phyloP scores from a whole-genome alignment of 2,329 filamentous ascomycete genomes.

The Nigrospora osmanthi region DNA sequence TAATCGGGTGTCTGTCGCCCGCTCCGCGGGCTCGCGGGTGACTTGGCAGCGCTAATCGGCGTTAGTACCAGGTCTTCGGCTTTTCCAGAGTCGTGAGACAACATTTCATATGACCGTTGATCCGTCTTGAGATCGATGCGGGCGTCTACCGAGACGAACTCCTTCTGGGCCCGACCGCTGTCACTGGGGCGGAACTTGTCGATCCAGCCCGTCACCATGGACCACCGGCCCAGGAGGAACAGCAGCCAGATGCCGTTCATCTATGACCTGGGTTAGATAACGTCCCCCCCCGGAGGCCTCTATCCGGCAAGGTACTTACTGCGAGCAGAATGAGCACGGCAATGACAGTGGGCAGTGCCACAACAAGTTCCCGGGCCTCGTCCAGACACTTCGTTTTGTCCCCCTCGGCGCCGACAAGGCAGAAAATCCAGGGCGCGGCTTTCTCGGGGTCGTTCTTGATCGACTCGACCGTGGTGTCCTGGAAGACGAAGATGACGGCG shows the following conservation, averaged over 20 bases:
- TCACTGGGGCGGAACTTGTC: conserved; percentile 50
- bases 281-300: not conserved
- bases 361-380: conserved; percentile 52
- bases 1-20: conserved; percentile 46
- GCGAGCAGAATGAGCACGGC: conserved; percentile 78
- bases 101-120: conserved; percentile 73
- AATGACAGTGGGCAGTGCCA: conserved; percentile 69
- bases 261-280: conserved; percentile 26
- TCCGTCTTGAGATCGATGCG: conserved; percentile 53
- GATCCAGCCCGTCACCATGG: conserved; percentile 80
- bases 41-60: conserved; percentile 34
- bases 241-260: conserved; percentile 81
- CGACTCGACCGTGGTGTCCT: conserved; percentile 64
- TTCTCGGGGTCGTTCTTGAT: conserved; percentile 44
- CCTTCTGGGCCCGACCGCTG: conserved; percentile 48
- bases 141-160: conserved; percentile 87
- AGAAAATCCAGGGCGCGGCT: conserved; percentile 61
- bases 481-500: conserved; percentile 79
- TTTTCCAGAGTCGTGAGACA: conserved; percentile 46
- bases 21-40: conserved; percentile 18
- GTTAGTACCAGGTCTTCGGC: conserved; percentile 41
- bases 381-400: conserved; percentile 59
- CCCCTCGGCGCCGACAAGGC: conserved; percentile 50
- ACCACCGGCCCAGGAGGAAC: conserved; percentile 70
- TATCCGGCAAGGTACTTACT: conserved; percentile 38